Base-by-base conservation (phyloP, 371 early-diverging fungal genomes). In the Mortierella sp. region DNA sequence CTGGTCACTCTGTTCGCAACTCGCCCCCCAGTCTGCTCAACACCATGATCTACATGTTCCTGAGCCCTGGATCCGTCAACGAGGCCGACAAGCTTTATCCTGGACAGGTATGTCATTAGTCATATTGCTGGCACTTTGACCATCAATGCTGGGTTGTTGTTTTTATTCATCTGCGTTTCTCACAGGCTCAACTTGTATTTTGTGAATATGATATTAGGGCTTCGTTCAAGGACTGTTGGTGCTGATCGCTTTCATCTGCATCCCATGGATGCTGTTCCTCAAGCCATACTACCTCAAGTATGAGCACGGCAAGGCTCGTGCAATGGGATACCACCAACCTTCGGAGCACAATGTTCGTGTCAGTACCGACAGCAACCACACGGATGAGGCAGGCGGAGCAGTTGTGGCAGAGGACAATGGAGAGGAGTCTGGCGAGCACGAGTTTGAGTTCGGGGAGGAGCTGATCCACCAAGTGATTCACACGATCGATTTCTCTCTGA, bases 21-120 rank as follows among this genome's bases (percentile, higher is more conserved):
- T 86, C 93, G 22, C 95, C 99, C 29, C 99, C 99, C 26, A 96
- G 98, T 53, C 87, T 99, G 78, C 92, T 99, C 70, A 98, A 98
- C 89, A 97, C 97, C 84, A 90, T 99, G 76, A 99, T 99, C 79
- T 97, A 96, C 86, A 99, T 99, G 99, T 99, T 99, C 91, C 90
- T 99, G 76, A 90, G 92, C 43, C 99, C 99, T 22, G 99, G 99
- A n/a, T 89, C 73, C n/a, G 95, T 98, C 19, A 85, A 89, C 41
- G 89, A 91, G 26, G 87, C 86, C 64, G 94, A 93, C 66, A 89
- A 89, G 77, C 86, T 99, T 48, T 99, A 89, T 86, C 85, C 93
- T 44, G 98, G 98, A 37, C 99, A 99, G 89, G 96, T 92, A 84
- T 50, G 80, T 69, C 26, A n/a, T 78, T 41, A 43, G 26, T 50